These are phyloP conservation scores for Achaetomiella virescens DNA, from an alignment of 495 filamentous ascomycete genomes.

Conservation along the genomic window DNA sequence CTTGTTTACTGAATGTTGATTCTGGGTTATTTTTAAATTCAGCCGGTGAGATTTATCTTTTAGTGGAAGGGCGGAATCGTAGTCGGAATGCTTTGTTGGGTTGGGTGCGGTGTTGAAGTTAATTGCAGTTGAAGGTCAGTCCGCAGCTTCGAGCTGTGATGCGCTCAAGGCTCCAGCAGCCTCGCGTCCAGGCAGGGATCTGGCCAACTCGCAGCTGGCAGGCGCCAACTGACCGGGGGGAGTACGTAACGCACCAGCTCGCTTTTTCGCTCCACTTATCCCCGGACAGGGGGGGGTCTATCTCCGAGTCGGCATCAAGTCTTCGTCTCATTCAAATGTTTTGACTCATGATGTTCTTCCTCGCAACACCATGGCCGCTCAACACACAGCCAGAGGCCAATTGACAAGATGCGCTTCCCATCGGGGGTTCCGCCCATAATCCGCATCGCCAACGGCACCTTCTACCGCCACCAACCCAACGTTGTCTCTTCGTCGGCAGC, in stretches of 20 bases:
- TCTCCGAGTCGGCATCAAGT: slow-evolving; percentile 3
- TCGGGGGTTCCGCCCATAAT: slow-evolving; percentile 53
- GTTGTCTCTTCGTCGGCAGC: background rate
- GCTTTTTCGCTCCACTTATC: background rate
- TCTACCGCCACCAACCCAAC: slow-evolving; percentile 71
- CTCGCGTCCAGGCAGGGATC: slow-evolving; percentile 21
- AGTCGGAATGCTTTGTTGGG: too few relatives aligned
- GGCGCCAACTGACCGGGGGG: background rate
- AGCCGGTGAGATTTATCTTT: background rate
- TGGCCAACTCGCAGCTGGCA: background rate
- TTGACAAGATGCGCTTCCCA: slow-evolving; percentile 31
- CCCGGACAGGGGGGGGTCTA: background rate
- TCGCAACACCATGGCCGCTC: background rate
- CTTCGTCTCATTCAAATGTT: background rate
- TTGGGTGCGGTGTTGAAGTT: background rate
- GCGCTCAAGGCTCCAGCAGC: slow-evolving; percentile 41
- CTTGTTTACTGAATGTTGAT: slow-evolving; percentile 9
- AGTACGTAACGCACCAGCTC: slow-evolving; percentile 8
- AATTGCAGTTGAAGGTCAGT: slow-evolving; percentile 4
- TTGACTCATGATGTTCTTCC: slow-evolving; percentile 1
- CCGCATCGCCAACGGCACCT: slow-evolving; percentile 66
- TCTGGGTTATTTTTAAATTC: too few relatives aligned
- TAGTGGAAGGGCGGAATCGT: too few relatives aligned
- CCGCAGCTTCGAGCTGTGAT: slow-evolving; percentile 6
- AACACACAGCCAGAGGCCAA: slow-evolving; percentile 5